Evolutionary conservation across 2,329 filamentous ascomycete genomes (phyloP).

Genomic region (Pezicula rhizophila): DNA sequence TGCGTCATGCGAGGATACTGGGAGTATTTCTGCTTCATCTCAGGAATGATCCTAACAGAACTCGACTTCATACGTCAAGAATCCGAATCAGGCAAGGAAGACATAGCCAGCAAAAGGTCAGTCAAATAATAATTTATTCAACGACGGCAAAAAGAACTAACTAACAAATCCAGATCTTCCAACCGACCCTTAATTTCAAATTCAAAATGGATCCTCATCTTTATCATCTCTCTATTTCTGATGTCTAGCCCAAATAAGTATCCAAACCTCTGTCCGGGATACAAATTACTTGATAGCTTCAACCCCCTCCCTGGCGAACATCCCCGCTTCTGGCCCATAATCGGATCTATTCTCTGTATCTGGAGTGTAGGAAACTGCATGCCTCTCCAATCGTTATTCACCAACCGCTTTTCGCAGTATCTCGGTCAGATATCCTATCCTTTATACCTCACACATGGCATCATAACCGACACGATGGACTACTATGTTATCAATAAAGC

Average conservation of each 20-base stretch:
- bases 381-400: constrained; percentile 34
- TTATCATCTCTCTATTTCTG: background rate
- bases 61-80: background rate
- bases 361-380: background rate
- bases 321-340: background rate
- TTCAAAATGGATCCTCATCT: background rate
- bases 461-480: constrained; percentile 29
- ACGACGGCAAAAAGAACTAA: no score
- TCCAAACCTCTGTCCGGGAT: background rate
- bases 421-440: constrained; percentile 47
- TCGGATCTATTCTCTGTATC: background rate
- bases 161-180: no score
- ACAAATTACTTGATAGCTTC: background rate
- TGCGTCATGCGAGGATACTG: background rate
- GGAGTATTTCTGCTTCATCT: background rate
- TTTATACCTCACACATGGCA: constrained; percentile 49
- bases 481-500: background rate
- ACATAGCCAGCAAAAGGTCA: background rate
- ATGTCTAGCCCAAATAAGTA: background rate
- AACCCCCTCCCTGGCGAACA: background rate
- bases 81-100: background rate
- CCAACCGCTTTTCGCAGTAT: constrained; percentile 41
- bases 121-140: background rate
- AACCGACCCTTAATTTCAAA: background rate
- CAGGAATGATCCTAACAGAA: background rate